A percentile compares a stretch with the other conserved stretches of the same genome.
Conservation (phyloP, 2,329 filamentous ascomycete species). For the Nannizzia gypsea region DNA sequence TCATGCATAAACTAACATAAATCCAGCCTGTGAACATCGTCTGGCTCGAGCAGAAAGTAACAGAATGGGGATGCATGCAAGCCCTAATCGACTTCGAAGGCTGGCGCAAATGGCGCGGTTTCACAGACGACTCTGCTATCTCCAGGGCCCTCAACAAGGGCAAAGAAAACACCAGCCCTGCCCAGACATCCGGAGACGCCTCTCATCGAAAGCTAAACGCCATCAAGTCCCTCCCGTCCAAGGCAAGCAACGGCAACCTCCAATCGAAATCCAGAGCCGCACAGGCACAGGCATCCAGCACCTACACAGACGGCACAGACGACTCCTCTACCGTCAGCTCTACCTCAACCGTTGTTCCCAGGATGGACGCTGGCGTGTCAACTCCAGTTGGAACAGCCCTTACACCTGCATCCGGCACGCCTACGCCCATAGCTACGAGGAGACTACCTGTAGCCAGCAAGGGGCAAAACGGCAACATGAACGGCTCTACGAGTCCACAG, state of each 20-base stretch:
- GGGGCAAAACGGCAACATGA: neutral
- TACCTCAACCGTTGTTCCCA: neutral
- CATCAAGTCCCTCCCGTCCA: neutral
- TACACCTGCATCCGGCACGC: neutral
- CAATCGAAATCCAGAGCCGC: neutral
- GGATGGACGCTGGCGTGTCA: neutral
- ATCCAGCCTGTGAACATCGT: slow-evolving; percentile 85
- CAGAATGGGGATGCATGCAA: slow-evolving; percentile 99
- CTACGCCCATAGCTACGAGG: neutral
- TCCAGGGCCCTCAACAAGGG: neutral
- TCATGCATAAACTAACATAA: slow-evolving; percentile 8
- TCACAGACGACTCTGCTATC: slow-evolving; percentile 22
- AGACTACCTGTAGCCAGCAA: neutral
- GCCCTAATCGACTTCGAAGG: slow-evolving; percentile 96
- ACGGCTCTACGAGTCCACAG: neutral
- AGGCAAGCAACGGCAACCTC: neutral
- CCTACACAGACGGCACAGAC: neutral
- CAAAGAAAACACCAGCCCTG: neutral
- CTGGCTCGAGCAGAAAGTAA: slow-evolving; percentile 94
- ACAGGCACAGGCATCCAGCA: neutral
- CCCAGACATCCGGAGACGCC: neutral
- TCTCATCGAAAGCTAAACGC: neutral
- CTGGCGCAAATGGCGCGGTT: slow-evolving; percentile 95
- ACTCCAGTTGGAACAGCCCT: neutral
- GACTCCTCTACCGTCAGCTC: neutral